Evolutionary conservation across 805 yeast species (phyloP), one percentile per base, ranked within the genome.

Genomic region (Pichia phayaonensis): DNA sequence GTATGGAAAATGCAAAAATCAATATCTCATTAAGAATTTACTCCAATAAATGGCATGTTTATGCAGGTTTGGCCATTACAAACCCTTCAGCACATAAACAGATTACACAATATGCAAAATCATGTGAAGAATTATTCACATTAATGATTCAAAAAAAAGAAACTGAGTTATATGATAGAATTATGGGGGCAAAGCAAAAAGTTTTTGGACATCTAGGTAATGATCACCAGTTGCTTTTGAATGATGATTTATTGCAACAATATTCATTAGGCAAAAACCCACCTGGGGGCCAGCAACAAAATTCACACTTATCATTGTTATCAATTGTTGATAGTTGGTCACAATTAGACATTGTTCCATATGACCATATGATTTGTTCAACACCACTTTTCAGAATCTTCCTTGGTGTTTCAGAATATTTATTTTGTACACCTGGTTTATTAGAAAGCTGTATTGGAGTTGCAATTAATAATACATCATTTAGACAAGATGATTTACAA

Each of bases 31-130:
- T 94, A 63, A 74, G 99, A 55, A 94, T 94, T 46, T 94, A 76
- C 66, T 82, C 96, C 18, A 94, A 90, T 68, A 90, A 90, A 68
- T 94, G 97, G 95, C 99, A 94, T 65, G 98, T 94, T 29, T 94
- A 94, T 63, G 98, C 98, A 6, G 99, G 99, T 0, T 73, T 94
- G 60, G 97, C 98, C 11, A 92, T 94, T 57, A 86, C 96, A 1
- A 94, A 94, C 61, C 97, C 97, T 1, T 80, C 90, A 42, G 97
- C 98, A 0, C 97, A 92, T 61, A 79, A 77, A 40, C 98, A 94
- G 67, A 84, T 95, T 20, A 73, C 86, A 56, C 97, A 90, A 64
- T 94, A 92, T 64, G 85, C 98, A 2, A 77, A 79, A 36, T 86
- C 96, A 1, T 84, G 85, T 2, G 84, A 94, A 0, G 94, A 86